These are phyloP conservation scores for Sicyos baderoa DNA, from an alignment of 306 rosid species.

Conservation along the genomic window DNA sequence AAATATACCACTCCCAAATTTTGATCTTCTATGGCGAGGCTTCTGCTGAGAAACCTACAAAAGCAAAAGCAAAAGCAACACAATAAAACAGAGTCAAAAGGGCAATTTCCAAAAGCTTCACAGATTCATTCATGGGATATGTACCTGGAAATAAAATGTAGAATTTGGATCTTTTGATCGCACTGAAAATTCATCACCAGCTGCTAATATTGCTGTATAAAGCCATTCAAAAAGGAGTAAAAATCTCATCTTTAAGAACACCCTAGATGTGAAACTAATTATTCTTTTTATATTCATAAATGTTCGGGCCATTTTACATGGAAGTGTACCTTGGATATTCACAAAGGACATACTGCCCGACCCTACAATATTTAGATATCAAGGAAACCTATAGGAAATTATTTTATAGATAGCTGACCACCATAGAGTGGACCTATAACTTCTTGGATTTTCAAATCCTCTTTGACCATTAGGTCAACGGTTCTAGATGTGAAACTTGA, in stretches of 20 bases:
- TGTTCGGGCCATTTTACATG: too few species aligned
- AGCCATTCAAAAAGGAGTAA: not conserved
- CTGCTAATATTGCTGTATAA: constrained; percentile 36
- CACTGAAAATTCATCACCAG: constrained; percentile 41
- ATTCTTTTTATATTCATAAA: too few species aligned
- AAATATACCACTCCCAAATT: constrained; percentile 46
- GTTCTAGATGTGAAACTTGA: not conserved
- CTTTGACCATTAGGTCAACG: too few species aligned
- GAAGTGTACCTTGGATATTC: too few species aligned
- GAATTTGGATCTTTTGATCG: constrained; percentile 50
- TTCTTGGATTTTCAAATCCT: too few species aligned
- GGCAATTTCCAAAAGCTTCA: not conserved
- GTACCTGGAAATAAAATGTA: constrained; percentile 69
- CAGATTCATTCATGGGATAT: constrained; percentile 13
- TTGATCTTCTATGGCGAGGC: constrained; percentile 47
- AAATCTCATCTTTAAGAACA: too few species aligned
- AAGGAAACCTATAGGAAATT: too few species aligned
- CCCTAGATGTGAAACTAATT: too few species aligned
- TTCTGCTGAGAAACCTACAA: constrained; percentile 46
- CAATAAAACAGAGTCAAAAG: not conserved
- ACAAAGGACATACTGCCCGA: too few species aligned
- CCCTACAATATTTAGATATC: too few species aligned
- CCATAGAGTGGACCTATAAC: too few species aligned
- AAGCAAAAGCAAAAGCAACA: constrained; percentile 17
- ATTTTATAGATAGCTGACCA: too few species aligned